Conservation (phyloP, 306 rosid species). For the Begonia loranthoides region DNA sequence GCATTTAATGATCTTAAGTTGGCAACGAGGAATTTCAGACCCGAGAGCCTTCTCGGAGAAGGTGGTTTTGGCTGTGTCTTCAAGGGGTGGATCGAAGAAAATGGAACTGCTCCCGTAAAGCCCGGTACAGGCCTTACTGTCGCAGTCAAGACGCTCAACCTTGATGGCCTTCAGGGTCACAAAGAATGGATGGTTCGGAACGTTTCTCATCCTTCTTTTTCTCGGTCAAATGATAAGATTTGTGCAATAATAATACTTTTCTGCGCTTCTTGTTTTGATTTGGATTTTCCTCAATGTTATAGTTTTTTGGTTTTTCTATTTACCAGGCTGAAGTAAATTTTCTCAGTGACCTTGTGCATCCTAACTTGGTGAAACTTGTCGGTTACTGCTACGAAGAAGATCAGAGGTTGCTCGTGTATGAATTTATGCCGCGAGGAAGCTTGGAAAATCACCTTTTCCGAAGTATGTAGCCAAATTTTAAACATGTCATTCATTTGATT, state of each 20-base stretch:
- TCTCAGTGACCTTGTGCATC: constrained; percentile 88
- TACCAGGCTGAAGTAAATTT: constrained; percentile 87
- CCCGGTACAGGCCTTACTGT: constrained; percentile 99
- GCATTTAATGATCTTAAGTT: constrained; percentile 75
- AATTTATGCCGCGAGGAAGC: constrained; percentile 98
- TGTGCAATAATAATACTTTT: no score
- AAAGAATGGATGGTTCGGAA: constrained; percentile 96
- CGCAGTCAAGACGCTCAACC: constrained; percentile 93
- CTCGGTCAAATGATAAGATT: background rate
- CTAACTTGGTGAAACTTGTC: constrained; percentile 77
- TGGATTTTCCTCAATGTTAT: constrained; percentile 2
- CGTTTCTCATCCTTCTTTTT: constrained; percentile 12
- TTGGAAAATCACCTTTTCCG: constrained; percentile 91
- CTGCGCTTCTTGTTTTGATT: no score
- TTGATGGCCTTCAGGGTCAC: constrained; percentile 97
- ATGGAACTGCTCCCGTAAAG: constrained; percentile 95
- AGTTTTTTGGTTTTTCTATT: constrained; percentile 15
- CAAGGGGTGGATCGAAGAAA: constrained; percentile 98
- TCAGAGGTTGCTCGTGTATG: constrained; percentile 85
- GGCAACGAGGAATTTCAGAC: constrained; percentile 94
- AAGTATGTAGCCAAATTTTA: no score
- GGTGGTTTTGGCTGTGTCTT: constrained; percentile 99
- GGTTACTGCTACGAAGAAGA: constrained; percentile 97
- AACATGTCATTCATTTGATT: no score
- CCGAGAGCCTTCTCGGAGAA: constrained; percentile 98